Base-by-base conservation (phyloP, 352 stramenopile genomes). In the Phytophthora pseudosyringae region DNA sequence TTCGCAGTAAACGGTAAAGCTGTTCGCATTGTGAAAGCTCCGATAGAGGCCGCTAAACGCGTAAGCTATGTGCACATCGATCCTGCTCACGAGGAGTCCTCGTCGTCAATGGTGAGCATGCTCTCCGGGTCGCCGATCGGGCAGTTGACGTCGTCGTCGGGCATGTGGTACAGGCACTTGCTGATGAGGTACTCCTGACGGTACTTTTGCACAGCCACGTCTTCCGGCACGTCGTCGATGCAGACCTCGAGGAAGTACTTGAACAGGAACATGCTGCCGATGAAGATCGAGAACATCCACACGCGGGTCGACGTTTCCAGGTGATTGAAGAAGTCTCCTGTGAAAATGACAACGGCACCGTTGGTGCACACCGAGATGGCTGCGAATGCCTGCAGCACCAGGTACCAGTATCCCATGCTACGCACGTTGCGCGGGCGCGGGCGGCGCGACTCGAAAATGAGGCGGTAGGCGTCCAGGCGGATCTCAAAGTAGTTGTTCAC, bases 401-500 rank as follows among this genome's bases (percentile, higher is more conserved):
- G 70, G 64, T 95, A 97, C 95, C 95, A 99, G 64, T 96, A 94
- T 53, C 95, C 94, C 69, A 98, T 97, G 71, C 88, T 83, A 48
- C 91, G 76, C 18, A 94, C 86, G 36, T 85, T 88, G 36, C 79
- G 76, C n/a, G 91, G 88, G 12, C 88, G 86, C 21, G 90, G 86
- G 31, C 92, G 86, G 7, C 88, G 86, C 54, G 76, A 89, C 67
- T 96, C 83, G 18, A 84, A 84, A 55, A 94, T 64, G 13, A 98
- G 71, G 32, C 94, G 94, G 51, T 91, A 93, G 0, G 88, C 90
- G 46, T 98, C 90, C 16, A 96, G 76, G 50, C 94, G 88, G 60
- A 97, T 95, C 71, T 98, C 94, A 55, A 98, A 87, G 59, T 94
- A 89, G 71, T 98, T 97, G 59, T 97, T 97, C 48, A 97, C 63